phyloP scores from a whole-genome alignment of 352 stramenopile species.

The Pythium aphanidermatum region DNA sequence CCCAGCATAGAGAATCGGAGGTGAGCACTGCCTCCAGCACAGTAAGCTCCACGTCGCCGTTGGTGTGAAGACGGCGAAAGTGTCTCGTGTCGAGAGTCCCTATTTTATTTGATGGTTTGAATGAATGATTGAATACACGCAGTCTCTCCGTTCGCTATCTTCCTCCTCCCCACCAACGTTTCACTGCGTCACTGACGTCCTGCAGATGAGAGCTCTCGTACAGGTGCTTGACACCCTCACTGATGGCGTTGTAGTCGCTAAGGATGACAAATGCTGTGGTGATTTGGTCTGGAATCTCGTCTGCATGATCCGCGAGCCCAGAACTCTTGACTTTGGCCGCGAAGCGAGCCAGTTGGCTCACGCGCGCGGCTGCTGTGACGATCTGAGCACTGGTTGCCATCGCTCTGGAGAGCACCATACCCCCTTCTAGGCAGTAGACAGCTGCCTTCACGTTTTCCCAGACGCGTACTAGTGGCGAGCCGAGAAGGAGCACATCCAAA shows the following conservation, averaged over 20 bases:
- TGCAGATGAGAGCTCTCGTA: conserved; percentile 47
- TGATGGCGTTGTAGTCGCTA: conserved; percentile 54
- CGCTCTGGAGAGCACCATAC: conserved; percentile 50
- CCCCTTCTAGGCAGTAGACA: conserved; percentile 67
- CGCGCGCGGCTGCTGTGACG: conserved; percentile 34
- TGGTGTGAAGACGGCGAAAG: no score
- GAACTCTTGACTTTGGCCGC: conserved; percentile 38
- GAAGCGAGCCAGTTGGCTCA: conserved; percentile 44
- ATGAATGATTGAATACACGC: conserved; percentile 3
- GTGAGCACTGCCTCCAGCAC: no score
- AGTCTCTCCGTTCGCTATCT: background rate
- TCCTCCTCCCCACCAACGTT: conserved; percentile 35
- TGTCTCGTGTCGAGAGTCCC: background rate
- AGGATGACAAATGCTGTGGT: conserved; percentile 40
- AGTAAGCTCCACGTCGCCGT: no score
- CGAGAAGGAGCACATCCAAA: conserved; percentile 61
- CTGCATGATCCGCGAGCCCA: conserved; percentile 40
- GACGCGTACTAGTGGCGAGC: conserved; percentile 57
- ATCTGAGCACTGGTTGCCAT: conserved; percentile 56
- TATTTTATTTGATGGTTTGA: conserved; percentile 8
- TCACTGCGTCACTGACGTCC: conserved; percentile 32
- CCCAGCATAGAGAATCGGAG: background rate
- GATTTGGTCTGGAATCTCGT: conserved; percentile 61
- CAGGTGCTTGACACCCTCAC: conserved; percentile 49
- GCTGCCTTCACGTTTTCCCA: conserved; percentile 69